Conservation (phyloP, 2,329 filamentous ascomycete genomes). For the Coccinonectria pachysandricola region DNA sequence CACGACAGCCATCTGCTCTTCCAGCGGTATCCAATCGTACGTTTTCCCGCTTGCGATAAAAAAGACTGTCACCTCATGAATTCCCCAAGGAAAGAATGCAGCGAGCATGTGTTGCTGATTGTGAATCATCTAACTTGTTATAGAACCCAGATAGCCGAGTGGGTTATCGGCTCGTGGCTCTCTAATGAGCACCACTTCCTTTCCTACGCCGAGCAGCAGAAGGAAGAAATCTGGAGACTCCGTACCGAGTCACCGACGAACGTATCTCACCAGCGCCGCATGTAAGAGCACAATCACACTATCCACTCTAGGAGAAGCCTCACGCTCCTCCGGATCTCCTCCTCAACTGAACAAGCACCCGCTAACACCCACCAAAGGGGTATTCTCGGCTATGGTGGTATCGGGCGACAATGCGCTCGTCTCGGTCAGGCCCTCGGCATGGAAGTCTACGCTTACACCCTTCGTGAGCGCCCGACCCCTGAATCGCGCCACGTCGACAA, state of each 20-base stretch:
- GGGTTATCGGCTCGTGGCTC: slow-evolving; percentile 29
- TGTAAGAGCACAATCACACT: slow-evolving; percentile 23
- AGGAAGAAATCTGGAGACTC: slow-evolving; percentile 18
- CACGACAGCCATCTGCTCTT: slow-evolving; percentile 28
- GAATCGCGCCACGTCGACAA: slow-evolving; percentile 44
- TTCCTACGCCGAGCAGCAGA: slow-evolving; percentile 20
- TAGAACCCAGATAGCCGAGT: slow-evolving; percentile 30
- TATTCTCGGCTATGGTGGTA: slow-evolving; percentile 35
- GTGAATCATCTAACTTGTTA: not conserved
- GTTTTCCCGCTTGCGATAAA: too few species aligned
- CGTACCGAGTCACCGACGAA: slow-evolving; percentile 9
- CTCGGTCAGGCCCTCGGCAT: slow-evolving; percentile 52
- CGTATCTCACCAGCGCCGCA: slow-evolving; percentile 25
- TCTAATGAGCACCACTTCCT: slow-evolving; percentile 22
- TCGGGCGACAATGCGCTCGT: slow-evolving; percentile 32
- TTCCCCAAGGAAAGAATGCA: too few species aligned
- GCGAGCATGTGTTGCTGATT: too few species aligned
- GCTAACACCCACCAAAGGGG: slow-evolving; percentile 13
- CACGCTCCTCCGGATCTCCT: too few species aligned
- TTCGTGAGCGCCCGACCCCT: slow-evolving; percentile 45
- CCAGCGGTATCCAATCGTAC: slow-evolving; percentile 33
- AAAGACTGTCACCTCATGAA: too few species aligned
- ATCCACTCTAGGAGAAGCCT: too few species aligned
- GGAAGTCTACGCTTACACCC: slow-evolving; percentile 58
- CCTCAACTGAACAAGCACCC: too few species aligned